Base-by-base conservation (phyloP, 2,329 filamentous ascomycete genomes). In the Penicillium sp. region DNA sequence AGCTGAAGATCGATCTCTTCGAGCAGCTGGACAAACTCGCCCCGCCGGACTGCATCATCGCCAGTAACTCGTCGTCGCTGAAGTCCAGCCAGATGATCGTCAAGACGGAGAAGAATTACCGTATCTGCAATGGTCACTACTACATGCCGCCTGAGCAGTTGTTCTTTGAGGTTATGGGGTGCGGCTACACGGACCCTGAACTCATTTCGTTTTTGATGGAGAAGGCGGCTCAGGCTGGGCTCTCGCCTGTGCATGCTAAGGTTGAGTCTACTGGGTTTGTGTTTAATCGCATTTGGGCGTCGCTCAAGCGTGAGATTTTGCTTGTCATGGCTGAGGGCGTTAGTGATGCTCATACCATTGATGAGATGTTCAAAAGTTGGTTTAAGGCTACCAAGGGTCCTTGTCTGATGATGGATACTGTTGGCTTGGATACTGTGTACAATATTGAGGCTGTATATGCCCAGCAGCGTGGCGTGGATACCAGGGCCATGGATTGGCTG, bases 381-480 rank as follows among this genome's bases (percentile, higher is more conserved):
- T 58, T 60, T 40, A 35, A 53, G 21, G 56, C 55, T 10, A 26
- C 28, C 7, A 60, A 58, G 34, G 56, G 57, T 7, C 56, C 56
- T 26, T 60, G 56, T 37, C 28, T 45, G 48, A 60, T 57, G 54
- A 58, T 58, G 57, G 56, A 60, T 49, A 53, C 52, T 10, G 57
- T 59, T n/a, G 56, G 56, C 1, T 48, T 58, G 49, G 57, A 59
- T 45, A 60, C 54, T 15, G 56, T 60, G 43, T 57, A 54, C 53
- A 55, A 55, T 51, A 55, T 60, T 33, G 56, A 60, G 35, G 43
- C 41, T 43, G 43, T 60, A 2, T 58, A 57, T 47, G 29, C 24
- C 17, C 15, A 52, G 31, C 49, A 58, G 35, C 45, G 51, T 15
- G 43, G 33, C 8, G 9, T 46, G 12, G 29, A 54, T 38, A 44